Conservation (phyloP, 2,329 filamentous ascomycete species). For the Talaromyces marneffei region DNA sequence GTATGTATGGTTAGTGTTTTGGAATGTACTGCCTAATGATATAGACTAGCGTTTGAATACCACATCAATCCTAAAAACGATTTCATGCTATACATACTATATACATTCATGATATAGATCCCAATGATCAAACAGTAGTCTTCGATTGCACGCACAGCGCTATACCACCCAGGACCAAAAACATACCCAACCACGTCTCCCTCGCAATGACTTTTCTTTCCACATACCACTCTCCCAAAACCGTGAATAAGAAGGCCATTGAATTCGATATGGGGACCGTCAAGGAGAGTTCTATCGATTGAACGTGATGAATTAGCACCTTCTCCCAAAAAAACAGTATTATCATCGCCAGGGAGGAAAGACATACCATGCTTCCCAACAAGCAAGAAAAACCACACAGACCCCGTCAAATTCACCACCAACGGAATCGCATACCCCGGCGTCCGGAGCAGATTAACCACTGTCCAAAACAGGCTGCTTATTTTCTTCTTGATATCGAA, state of each 20-base stretch:
- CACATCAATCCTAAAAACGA: not conserved
- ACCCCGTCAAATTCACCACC: constrained; percentile 82
- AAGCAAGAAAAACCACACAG: constrained; percentile 92
- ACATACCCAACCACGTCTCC: constrained; percentile 81
- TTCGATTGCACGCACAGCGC: constrained; percentile 68
- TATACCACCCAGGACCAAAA: constrained; percentile 71
- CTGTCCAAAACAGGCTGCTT: constrained; percentile 64
- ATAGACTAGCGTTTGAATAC: not conserved
- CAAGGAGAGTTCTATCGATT: constrained; percentile 73
- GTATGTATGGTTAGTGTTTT: not conserved
- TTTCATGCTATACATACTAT: not conserved
- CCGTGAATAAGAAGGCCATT: constrained; percentile 90
- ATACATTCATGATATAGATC: not conserved
- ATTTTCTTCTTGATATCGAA: constrained; percentile 55
- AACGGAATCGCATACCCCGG: constrained; percentile 81
- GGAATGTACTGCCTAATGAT: not conserved
- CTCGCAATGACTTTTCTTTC: constrained; percentile 83
- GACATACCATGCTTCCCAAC: constrained; percentile 82
- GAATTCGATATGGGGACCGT: constrained; percentile 95
- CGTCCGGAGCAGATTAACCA: constrained; percentile 70
- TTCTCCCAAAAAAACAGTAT: no score
- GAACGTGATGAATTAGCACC: not conserved
- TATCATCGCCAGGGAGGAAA: not conserved
- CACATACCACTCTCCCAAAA: constrained; percentile 90
- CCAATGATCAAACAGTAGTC: constrained; percentile 1